Evolutionary conservation across 345 rosid genomes (phyloP).

Genomic region (Bruguiera parviflora): DNA sequence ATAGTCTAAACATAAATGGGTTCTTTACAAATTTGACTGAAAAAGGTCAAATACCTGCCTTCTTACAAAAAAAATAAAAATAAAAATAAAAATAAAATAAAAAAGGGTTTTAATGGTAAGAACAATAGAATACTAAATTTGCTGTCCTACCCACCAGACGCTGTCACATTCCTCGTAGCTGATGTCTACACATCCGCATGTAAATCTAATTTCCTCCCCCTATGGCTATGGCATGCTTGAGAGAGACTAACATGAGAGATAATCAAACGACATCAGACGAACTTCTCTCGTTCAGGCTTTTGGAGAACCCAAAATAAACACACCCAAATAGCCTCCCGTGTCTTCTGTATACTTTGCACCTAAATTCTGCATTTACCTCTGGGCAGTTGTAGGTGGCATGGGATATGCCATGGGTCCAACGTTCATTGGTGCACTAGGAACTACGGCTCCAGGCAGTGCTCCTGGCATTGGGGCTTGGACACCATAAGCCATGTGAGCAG

Average conservation of each 20-base stretch:
- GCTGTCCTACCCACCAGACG: conserved; percentile 21
- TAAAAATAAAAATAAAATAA: background rate
- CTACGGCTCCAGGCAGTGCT: conserved; percentile 40
- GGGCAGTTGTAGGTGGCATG: conserved; percentile 68
- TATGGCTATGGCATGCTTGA: conserved; percentile 28
- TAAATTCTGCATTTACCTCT: conserved; percentile 46
- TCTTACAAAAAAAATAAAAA: conserved; percentile 19
- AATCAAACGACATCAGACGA: conserved; percentile 30
- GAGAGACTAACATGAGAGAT: conserved; percentile 9
- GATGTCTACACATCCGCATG: conserved; percentile 38
- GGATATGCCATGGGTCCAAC: conserved; percentile 64
- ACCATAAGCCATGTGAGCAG: conserved; percentile 70
- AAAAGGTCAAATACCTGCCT: conserved; percentile 4
- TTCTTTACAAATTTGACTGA: conserved; percentile 27
- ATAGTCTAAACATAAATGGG: conserved; percentile 10
- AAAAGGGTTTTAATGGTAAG: background rate
- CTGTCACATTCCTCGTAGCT: conserved; percentile 22
- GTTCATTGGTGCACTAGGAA: conserved; percentile 75
- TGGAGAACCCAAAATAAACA: conserved; percentile 19
- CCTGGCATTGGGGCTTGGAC: conserved; percentile 48
- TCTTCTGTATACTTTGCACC: conserved; percentile 44
- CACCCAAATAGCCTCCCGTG: conserved; percentile 29
- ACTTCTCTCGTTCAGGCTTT: conserved; percentile 33
- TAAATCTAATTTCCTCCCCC: conserved; percentile 19
- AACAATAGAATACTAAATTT: conserved; percentile 10